Evolutionary conservation across 257 asterid species (phyloP), one percentile per base, ranked within the genome.

Genomic region (Solanum chilense): DNA sequence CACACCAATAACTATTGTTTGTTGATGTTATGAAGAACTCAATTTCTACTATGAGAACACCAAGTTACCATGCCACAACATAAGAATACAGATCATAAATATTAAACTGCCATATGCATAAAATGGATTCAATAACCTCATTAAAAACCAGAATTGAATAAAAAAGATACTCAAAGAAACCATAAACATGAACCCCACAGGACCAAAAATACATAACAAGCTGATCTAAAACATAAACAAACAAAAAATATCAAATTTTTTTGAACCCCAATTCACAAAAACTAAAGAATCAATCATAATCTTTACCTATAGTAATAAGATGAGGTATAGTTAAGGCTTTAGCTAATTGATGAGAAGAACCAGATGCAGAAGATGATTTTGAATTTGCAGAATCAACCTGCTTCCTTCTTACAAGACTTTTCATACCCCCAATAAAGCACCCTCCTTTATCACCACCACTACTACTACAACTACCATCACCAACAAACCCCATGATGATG

Each of bases 251-350:
- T n/a, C 31, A 62, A 62, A 0, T 11, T 62, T 62, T 62, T 62
- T 62, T 23, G 8, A 62, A 62, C 1, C 16, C 70, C 70, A n/a
- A 11, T 62, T 62, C 8, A 62, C 15, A n/a, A 62, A 62, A n/a
- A 62, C 70, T 62, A 29, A n/a, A n/a, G 31, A 62, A 62, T n/a
- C 70, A 62, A 62, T 62, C 70, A 62, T 62, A 10, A n/a, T 11
- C 0, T 62, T 37, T 86, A 94, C 98, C 98, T 82, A 96, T 94
- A 81, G 98, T 94, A 76, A 95, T 91, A 64, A 96, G 98, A 91
- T 96, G 98, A 90, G 98, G 95, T 42, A 94, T 86, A 64, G 96
- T 91, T 74, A 96, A 90, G 87, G 96, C 94, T 92, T 91, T 95
- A 29, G 99, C 96, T 94, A 96, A 93, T 86, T 91, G 90, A 85